Conservation (phyloP, 208 protist species). For the Trypanosoma brucei region DNA sequence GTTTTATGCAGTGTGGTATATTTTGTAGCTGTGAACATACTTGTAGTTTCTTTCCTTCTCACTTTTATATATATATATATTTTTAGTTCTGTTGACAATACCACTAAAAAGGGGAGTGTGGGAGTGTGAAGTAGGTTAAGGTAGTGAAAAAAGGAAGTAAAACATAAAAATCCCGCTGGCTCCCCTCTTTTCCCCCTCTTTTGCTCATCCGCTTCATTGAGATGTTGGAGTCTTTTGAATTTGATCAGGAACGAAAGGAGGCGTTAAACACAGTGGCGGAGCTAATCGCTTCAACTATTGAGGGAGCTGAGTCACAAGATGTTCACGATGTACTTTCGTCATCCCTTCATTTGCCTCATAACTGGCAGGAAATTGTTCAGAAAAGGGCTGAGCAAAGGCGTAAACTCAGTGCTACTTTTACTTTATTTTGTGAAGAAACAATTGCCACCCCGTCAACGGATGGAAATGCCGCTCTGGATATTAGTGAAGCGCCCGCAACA, state of each 20-base stretch:
- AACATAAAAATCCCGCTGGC: background rate
- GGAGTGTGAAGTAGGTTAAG: too few relatives aligned
- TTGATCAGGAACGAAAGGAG: background rate
- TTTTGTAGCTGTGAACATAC: too few relatives aligned
- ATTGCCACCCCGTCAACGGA: background rate
- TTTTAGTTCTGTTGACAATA: too few relatives aligned
- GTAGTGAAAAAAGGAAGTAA: too few relatives aligned
- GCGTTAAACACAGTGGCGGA: constrained; percentile 41
- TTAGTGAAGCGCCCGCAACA: background rate
- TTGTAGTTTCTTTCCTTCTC: too few relatives aligned
- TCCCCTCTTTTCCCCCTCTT: background rate
- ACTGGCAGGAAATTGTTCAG: constrained; percentile 37
- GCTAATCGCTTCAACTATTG: constrained; percentile 56
- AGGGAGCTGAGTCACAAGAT: constrained; percentile 27
- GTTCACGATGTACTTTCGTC: constrained; percentile 33
- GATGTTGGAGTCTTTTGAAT: background rate
- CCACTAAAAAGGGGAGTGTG: too few relatives aligned
- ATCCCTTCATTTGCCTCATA: background rate
- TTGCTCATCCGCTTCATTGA: background rate
- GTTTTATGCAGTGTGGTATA: too few relatives aligned
- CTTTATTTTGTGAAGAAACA: too few relatives aligned
- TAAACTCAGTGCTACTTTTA: constrained; percentile 4
- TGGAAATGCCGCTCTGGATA: background rate
- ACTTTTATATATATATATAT: too few relatives aligned
- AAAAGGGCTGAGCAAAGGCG: constrained; percentile 6